A percentile compares a stretch with the other conserved stretches of the same genome.
Evolutionary conservation across 1,284 basidiomycete species (phyloP).

Genomic region (Apiotrichum mycotoxinovorans): DNA sequence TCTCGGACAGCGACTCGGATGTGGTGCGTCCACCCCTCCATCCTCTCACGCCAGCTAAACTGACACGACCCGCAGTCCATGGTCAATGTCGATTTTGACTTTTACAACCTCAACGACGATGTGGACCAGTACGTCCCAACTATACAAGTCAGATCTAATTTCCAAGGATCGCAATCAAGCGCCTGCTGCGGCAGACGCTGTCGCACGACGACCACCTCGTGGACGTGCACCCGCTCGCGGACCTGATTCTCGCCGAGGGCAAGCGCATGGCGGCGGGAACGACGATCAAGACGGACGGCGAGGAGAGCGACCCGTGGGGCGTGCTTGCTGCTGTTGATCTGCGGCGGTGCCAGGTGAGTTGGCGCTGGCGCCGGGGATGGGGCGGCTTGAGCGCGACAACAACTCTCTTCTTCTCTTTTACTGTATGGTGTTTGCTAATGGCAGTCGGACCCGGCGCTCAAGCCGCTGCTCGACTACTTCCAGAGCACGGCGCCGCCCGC

Average conservation of each 20-base stretch:
- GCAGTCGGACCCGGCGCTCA: conserved; percentile 68
- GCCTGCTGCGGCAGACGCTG: conserved; percentile 74
- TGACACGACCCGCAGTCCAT: conserved; percentile 52
- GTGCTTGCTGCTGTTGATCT: conserved; percentile 77
- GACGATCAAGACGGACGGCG: conserved; percentile 86
- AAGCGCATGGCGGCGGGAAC: conserved; percentile 61
- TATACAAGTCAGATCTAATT: background rate
- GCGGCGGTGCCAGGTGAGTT: conserved; percentile 65
- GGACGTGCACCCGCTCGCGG: conserved; percentile 67
- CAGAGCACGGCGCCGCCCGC: conserved; percentile 54
- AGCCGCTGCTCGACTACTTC: conserved; percentile 67
- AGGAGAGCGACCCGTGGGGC: conserved; percentile 81
- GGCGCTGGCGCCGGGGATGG: too few relatives aligned
- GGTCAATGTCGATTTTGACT: conserved; percentile 86
- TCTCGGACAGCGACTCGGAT: conserved; percentile 38
- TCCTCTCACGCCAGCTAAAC: background rate
- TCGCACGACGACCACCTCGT: conserved; percentile 72
- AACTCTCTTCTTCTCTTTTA: too few relatives aligned
- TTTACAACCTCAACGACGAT: conserved; percentile 75
- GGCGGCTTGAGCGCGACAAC: too few relatives aligned
- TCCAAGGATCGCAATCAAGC: conserved; percentile 68
- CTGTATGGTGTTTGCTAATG: too few relatives aligned
- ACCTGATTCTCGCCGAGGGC: conserved; percentile 63
- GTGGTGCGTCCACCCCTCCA: conserved; percentile 30
- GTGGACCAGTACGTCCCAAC: conserved; percentile 62